Base-by-base conservation (phyloP, 2,329 filamentous ascomycete genomes). In the Akanthomyces dipterigenus region DNA sequence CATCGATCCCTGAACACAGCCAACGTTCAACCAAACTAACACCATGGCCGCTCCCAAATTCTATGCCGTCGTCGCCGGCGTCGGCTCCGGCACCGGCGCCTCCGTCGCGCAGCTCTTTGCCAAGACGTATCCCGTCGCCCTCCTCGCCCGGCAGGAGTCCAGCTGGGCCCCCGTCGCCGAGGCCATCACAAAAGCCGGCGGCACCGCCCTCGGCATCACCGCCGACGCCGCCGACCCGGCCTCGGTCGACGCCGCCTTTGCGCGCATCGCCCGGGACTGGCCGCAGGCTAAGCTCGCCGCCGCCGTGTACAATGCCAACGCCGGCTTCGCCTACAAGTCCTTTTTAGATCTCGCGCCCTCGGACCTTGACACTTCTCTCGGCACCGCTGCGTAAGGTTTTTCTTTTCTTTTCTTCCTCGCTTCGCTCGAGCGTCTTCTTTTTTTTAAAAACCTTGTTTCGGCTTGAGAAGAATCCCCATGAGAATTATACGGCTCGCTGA, bases 11-110 rank as follows among this genome's bases (percentile, higher is more conserved):
- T n/a, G n/a, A n/a, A n/a, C n/a, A n/a, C n/a, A n/a, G n/a, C n/a
- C n/a, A n/a, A n/a, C n/a, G 5, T n/a, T 14, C 8, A 28, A 20
- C 7, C 3, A 12, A 22, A n/a, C 2, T 14, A 46, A 22, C 48
- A 68, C 67, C 65, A 66, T 70, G 55, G 67, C 77, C 16, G 34
- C 34, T 20, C 40, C 57, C 53, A 80, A 80, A 66, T 80, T 88
- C 68, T 89, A 87, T 71, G 85, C 88, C 55, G 77, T 92, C 63
- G 75, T 92, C 62, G 87, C 88, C 12, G 89, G 89, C 60, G 88
- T 86, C 46, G 89, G 89, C n/a, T 77, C 87, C 6, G 88, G 89
- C 63, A 91, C 84, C 50, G 78, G 78, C 77, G 69, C 50, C 50
- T 62, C 81, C 2, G 71, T 77, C 7, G 86, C 86, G 22, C 75